Evolutionary conservation across 179 eudicot species (phyloP), one percentile per base, ranked within the genome.

Genomic region (Spergularia azorica): DNA sequence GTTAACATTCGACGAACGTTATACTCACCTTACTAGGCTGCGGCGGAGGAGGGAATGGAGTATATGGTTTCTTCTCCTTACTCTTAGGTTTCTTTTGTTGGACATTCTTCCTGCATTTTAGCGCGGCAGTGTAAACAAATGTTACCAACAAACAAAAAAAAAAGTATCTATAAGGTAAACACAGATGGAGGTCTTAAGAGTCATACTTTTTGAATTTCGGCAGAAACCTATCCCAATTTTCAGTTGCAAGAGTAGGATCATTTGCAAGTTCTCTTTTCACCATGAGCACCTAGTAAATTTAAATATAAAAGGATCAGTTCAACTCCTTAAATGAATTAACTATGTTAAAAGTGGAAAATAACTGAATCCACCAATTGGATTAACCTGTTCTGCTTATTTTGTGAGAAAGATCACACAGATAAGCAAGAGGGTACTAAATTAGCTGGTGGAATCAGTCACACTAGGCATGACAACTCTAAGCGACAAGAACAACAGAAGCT

Each of bases 11-110:
- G 41, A 55, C 36, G 74, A 71, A 16, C 41, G 60, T 68, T 32
- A 74, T 48, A 48, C 89, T 91, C 55, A 91, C 95, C 93, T 90
- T 89, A 32, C 97, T 91, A 85, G 97, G 97, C 74, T 79, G 97
- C 65, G 86, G 99, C 20, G 97, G 97, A 70, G 97, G 97, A 57
- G 97, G 99, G 86, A 95, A 93, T 0, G 99, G 99, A 15, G 99
- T 93, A 79, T 90, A 91, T 15, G 89, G 88, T 81, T 91, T 93
- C 92, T 91, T 93, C 83, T 90, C 94, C 85, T 89, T 91, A 41
- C 90, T 72, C 85, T 93, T 90, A 21, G 85, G 82, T 81, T 95
- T 91, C 94, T 91, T 95, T 72, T 95, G 90, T 86, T 93, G 85
- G 73, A 95, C 95, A 85, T 89, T 95, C 84, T 91, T 95, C 97